A percentile compares a stretch with the other conserved stretches of the same genome.
These are phyloP conservation scores for Calycina marina DNA, from an alignment of 2,329 filamentous ascomycete species.

Conservation along the genomic window DNA sequence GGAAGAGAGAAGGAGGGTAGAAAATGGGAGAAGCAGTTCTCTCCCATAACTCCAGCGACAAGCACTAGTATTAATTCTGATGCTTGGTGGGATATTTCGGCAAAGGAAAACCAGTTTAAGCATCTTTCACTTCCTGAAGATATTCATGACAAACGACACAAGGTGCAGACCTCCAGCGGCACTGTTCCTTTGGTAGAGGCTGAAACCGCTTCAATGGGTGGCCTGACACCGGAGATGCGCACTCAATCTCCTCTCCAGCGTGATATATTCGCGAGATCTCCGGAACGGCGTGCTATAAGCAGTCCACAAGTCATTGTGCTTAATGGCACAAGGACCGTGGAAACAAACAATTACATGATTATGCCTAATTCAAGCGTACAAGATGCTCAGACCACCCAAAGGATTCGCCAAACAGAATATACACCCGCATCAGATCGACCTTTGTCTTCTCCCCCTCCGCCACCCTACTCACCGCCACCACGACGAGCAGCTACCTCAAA, in stretches of 20 bases:
- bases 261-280: too few relatives aligned
- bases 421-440: neutral
- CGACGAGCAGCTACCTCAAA: constrained; percentile 2
- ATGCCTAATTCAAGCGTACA: too few relatives aligned
- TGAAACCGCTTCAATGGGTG: constrained; percentile 9
- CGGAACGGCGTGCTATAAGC: too few relatives aligned
- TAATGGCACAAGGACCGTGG: too few relatives aligned
- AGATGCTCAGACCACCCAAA: constrained; percentile 7
- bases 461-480: constrained; percentile 20
- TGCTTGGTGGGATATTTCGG: constrained; percentile 25
- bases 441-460: constrained; percentile 12
- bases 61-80: constrained; percentile 20
- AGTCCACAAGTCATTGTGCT: too few relatives aligned
- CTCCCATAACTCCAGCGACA: constrained; percentile 18
- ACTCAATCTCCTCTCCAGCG: too few relatives aligned
- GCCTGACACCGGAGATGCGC: constrained; percentile 4
- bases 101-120: constrained; percentile 9
- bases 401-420: constrained; percentile 1
- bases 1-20: constrained; percentile 12
- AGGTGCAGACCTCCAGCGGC: constrained; percentile 15
- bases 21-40: constrained; percentile 23
- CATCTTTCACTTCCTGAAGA: constrained; percentile 8
- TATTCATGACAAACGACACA: constrained; percentile 16
- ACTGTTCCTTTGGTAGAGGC: constrained; percentile 16
- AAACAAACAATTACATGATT: too few relatives aligned